Conservation (phyloP, 176 grass and related monocot species). For the Thalia dealbata region DNA sequence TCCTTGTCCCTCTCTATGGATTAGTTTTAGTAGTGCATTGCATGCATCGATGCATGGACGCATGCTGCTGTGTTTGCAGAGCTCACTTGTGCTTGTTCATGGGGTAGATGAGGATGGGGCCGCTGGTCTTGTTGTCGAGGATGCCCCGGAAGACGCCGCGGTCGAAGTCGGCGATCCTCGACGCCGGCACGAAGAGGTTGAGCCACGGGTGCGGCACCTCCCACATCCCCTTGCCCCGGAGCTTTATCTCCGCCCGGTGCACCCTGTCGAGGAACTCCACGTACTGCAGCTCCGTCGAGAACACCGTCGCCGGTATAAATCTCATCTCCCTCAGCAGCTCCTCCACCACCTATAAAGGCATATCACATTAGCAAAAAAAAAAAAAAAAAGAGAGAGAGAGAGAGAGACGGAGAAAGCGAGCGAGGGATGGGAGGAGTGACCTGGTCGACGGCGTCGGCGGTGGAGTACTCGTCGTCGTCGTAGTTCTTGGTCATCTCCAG, state of each 20-base stretch:
- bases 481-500: constrained; percentile 92
- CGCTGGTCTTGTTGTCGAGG: constrained; percentile 65
- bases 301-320: constrained; percentile 65
- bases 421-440: constrained; percentile 6
- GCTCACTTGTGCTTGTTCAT: constrained; percentile 90
- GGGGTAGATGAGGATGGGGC: constrained; percentile 95
- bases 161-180: constrained; percentile 77
- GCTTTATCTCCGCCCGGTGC: constrained; percentile 83
- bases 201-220: constrained; percentile 97
- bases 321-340: constrained; percentile 49
- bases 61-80: constrained; percentile 2
- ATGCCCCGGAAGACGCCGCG: constrained; percentile 62
- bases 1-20: no score
- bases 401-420: no score
- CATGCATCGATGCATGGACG: constrained; percentile 8
- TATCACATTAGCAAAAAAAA: background rate
- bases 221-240: constrained; percentile 74
- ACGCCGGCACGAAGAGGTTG: constrained; percentile 91
- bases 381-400: background rate
- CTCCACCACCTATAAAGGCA: constrained; percentile 46
- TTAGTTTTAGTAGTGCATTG: no score
- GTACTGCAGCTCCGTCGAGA: constrained; percentile 87
- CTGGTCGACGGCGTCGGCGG: constrained; percentile 55
- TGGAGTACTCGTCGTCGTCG: constrained; percentile 37
- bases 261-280: constrained; percentile 81